Evolutionary conservation across 2,329 filamentous ascomycete species (phyloP).

Genomic region (Paecilomyces variotii): DNA sequence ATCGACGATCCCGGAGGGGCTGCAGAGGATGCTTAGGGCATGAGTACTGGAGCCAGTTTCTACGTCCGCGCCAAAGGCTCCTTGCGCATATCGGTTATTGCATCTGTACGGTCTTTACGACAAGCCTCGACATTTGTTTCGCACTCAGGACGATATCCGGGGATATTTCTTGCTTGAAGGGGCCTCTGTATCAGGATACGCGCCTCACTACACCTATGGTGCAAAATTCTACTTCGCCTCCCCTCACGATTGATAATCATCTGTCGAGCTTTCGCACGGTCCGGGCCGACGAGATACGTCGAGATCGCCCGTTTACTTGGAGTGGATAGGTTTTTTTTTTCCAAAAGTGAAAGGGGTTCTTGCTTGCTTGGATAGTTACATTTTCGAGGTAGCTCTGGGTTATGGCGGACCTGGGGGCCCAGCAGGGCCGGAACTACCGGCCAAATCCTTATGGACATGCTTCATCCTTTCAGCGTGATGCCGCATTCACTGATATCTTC

Average conservation of each 20-base stretch:
- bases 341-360: background rate
- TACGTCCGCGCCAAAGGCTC: conserved; percentile 34
- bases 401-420: conserved; percentile 59
- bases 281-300: background rate
- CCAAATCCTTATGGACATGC: conserved; percentile 45
- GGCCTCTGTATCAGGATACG: background rate
- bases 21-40: conserved; percentile 32
- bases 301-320: background rate
- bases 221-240: background rate
- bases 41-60: conserved; percentile 30
- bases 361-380: background rate
- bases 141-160: conserved; percentile 13
- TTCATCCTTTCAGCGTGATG: conserved; percentile 67
- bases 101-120: conserved; percentile 13
- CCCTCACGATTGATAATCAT: background rate
- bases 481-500: conserved; percentile 94
- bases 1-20: conserved; percentile 6
- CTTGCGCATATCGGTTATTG: conserved; percentile 26
- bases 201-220: background rate
- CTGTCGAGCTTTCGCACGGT: background rate
- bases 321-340: background rate
- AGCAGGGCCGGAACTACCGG: conserved; percentile 54
- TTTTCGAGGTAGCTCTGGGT: conserved; percentile 6
- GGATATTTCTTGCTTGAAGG: conserved; percentile 20
- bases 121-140: conserved; percentile 14